Percentiles rank a stretch among this genome's conserved stretches.
These are phyloP conservation scores for Iodosphaeria phyllophila DNA, from an alignment of 2,329 filamentous ascomycete genomes.

Conservation along the genomic window DNA sequence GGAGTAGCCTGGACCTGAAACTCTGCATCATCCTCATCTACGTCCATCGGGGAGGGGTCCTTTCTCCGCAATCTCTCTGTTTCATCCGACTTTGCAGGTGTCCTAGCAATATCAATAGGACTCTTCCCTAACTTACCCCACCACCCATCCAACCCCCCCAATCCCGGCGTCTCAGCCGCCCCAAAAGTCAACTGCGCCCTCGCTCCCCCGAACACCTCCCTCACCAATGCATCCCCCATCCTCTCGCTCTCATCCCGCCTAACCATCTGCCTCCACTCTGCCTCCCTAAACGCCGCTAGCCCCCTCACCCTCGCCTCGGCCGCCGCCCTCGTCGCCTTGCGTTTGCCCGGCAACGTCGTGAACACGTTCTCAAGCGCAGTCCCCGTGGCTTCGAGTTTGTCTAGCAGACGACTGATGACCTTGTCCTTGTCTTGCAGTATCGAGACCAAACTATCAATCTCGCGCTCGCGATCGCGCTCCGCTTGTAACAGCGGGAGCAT, in stretches of 20 bases:
- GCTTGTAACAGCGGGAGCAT: constrained; percentile 31
- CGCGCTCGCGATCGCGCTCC: constrained; percentile 18
- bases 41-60: constrained; percentile 4
- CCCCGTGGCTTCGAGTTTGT: constrained; percentile 33
- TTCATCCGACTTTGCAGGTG: constrained; percentile 3
- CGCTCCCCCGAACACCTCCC: constrained; percentile 21
- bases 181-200: too few relatives aligned
- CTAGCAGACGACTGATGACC: constrained; percentile 28
- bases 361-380: constrained; percentile 34
- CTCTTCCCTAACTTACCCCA: constrained; percentile 23
- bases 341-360: constrained; percentile 27
- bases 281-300: constrained; percentile 26
- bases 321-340: constrained; percentile 21
- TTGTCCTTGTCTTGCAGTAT: constrained; percentile 30
- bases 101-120: constrained; percentile 6
- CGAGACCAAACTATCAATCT: constrained; percentile 23
- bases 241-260: too few relatives aligned
- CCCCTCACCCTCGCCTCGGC: constrained; percentile 31
- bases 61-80: constrained; percentile 4
- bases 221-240: too few relatives aligned
- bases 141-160: constrained; percentile 25
- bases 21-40: constrained; percentile 25
- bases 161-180: neutral
- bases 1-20: constrained; percentile 33
- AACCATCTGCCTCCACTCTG: too few relatives aligned